These are phyloP conservation scores for Iris macrosiphon DNA, from an alignment of 106 monocot species.

Conservation along the genomic window DNA sequence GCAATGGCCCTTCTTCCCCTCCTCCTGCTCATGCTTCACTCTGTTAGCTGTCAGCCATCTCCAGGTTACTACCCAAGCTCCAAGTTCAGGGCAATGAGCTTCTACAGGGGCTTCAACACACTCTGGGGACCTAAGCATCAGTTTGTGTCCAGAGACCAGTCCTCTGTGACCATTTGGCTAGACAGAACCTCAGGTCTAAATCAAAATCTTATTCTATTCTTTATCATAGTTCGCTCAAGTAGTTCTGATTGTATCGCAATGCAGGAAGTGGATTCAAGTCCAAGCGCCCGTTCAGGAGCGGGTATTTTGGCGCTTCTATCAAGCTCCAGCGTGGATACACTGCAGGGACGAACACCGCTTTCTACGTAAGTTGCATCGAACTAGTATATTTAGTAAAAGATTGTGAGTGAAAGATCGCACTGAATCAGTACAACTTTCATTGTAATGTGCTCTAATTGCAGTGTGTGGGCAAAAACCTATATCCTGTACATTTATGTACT, in stretches of 20 bases:
- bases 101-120: constrained; percentile 26
- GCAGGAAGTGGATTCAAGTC: constrained; percentile 73
- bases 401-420: too few species aligned
- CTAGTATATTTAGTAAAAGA: not conserved
- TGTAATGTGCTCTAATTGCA: not conserved
- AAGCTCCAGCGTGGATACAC: constrained; percentile 72
- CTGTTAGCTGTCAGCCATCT: constrained; percentile 32
- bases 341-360: constrained; percentile 65
- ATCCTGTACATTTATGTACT: not conserved
- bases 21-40: not conserved
- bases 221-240: too few species aligned
- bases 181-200: constrained; percentile 38
- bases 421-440: too few species aligned
- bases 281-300: constrained; percentile 33
- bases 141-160: constrained; percentile 32
- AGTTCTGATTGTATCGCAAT: not conserved
- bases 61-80: constrained; percentile 61
- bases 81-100: constrained; percentile 16
- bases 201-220: not conserved
- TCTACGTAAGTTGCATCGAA: constrained; percentile 38
- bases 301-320: constrained; percentile 61
- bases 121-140: constrained; percentile 51
- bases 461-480: not conserved
- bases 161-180: constrained; percentile 48
- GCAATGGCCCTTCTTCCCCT: constrained; percentile 10